phyloP scores from a whole-genome alignment of 2,329 filamentous ascomycete genomes.

The Aspergillus terreus region DNA sequence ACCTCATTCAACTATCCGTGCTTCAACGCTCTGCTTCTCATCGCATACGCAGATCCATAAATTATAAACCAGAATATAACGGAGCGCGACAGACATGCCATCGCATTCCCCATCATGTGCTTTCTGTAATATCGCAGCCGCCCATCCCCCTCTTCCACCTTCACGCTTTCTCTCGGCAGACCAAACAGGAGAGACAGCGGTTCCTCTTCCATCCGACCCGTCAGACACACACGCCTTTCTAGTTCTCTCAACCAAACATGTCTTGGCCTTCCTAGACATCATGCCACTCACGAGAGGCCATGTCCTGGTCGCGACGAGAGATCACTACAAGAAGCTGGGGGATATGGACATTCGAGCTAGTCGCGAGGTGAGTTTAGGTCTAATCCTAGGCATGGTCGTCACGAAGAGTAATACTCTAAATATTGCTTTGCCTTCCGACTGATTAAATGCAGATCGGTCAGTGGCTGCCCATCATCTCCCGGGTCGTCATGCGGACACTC shows the following conservation, averaged over 20 bases:
- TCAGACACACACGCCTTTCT: conserved; percentile 43
- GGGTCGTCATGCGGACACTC: conserved; percentile 69
- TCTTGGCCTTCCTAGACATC: conserved; percentile 90
- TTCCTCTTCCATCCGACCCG: conserved; percentile 22
- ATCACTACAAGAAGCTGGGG: conserved; percentile 73
- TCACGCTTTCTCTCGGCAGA: conserved; percentile 15
- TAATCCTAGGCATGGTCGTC: conserved; percentile 21
- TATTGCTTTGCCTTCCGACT: not conserved
- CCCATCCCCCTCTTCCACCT: conserved; percentile 43
- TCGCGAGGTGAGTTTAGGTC: conserved; percentile 55
- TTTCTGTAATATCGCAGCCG: conserved; percentile 56
- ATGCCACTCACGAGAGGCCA: conserved; percentile 82
- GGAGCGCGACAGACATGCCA: conserved; percentile 8
- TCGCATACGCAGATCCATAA: not conserved
- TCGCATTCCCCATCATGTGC: conserved; percentile 41
- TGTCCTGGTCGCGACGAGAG: conserved; percentile 73
- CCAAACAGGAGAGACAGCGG: conserved; percentile 10
- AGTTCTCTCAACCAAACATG: conserved; percentile 70
- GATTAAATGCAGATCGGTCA: conserved; percentile 36
- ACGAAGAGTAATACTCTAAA: no score
- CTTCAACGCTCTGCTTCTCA: not conserved
- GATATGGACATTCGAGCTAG: conserved; percentile 64
- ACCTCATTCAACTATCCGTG: not conserved
- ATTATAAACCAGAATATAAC: not conserved
- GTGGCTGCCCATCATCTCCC: conserved; percentile 53